phyloP scores from a whole-genome alignment of 495 filamentous ascomycete genomes.

The Terfezia claveryi region DNA sequence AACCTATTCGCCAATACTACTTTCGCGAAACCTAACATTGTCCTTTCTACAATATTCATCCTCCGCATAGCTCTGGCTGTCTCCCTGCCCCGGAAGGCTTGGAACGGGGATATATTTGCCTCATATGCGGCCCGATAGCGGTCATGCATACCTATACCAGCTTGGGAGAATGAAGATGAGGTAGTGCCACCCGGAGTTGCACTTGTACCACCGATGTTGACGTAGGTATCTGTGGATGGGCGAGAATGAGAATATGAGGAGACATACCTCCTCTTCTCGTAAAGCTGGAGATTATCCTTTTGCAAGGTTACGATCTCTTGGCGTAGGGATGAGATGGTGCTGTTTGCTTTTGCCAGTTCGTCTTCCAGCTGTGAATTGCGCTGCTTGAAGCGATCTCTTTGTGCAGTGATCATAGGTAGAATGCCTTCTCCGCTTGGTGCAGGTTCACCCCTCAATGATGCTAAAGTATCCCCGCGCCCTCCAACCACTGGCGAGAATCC shows the following conservation, averaged over 20 bases:
- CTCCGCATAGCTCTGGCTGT: conserved; percentile 79
- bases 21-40: conserved; percentile 74
- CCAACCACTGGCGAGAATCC: conserved; percentile 37
- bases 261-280: conserved; percentile 94
- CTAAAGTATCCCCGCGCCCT: conserved; percentile 3
- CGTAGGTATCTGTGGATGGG: conserved; percentile 6
- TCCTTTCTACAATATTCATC: conserved; percentile 75
- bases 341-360: conserved; percentile 65
- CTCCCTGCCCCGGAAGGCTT: conserved; percentile 80
- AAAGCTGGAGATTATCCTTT: conserved; percentile 88
- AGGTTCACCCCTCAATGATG: neutral
- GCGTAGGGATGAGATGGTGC: conserved; percentile 60
- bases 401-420: conserved; percentile 91
- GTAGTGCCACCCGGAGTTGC: conserved; percentile 37
- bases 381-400: conserved; percentile 96
- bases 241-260: conserved; percentile 56
- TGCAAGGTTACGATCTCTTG: conserved; percentile 83
- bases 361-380: conserved; percentile 78
- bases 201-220: conserved; percentile 17
- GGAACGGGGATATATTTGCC: conserved; percentile 83
- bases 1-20: conserved; percentile 77
- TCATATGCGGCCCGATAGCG: conserved; percentile 88
- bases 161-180: conserved; percentile 53
- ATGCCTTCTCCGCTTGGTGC: conserved; percentile 52
- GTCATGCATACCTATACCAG: conserved; percentile 55